Evolutionary conservation across 345 rosid genomes (phyloP).

Genomic region (Eucalyptus microcorys): DNA sequence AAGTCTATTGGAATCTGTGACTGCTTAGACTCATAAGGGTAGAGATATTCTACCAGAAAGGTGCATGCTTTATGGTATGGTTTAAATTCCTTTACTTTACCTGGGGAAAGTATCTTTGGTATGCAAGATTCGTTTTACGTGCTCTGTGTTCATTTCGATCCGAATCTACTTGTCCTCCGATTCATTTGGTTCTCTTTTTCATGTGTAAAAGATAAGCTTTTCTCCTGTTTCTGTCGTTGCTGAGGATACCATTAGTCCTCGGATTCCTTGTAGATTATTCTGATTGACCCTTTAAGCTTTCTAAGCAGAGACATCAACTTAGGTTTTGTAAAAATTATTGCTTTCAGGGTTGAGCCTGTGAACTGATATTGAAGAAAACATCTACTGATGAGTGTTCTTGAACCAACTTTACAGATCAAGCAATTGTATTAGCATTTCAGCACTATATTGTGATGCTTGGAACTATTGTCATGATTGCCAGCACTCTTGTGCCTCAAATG

Average conservation of each 20-base stretch:
- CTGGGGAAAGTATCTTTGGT: not conserved
- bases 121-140: not conserved
- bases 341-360: not conserved
- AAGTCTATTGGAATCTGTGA: not conserved
- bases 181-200: not conserved
- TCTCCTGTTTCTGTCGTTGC: not conserved
- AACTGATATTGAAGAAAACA: not conserved
- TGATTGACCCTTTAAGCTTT: not conserved
- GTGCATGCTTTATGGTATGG: not conserved
- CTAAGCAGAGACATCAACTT: not conserved
- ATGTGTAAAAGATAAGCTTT: not conserved
- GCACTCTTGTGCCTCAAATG: conserved; percentile 62
- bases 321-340: not conserved
- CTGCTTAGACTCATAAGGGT: not conserved
- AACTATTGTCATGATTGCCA: conserved; percentile 61
- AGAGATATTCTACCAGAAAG: not conserved
- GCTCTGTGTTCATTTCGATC: not conserved
- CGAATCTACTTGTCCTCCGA: not conserved
- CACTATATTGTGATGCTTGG: conserved; percentile 95
- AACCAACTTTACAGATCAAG: conserved; percentile 45
- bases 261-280: not conserved
- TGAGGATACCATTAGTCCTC: not conserved
- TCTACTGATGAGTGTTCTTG: not conserved
- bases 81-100: not conserved
- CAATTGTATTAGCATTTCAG: conserved; percentile 68